Evolutionary conservation across 495 filamentous ascomycete genomes (phyloP), one percentile per base, ranked within the genome.

Genomic region (Annulohypoxylon bovei): DNA sequence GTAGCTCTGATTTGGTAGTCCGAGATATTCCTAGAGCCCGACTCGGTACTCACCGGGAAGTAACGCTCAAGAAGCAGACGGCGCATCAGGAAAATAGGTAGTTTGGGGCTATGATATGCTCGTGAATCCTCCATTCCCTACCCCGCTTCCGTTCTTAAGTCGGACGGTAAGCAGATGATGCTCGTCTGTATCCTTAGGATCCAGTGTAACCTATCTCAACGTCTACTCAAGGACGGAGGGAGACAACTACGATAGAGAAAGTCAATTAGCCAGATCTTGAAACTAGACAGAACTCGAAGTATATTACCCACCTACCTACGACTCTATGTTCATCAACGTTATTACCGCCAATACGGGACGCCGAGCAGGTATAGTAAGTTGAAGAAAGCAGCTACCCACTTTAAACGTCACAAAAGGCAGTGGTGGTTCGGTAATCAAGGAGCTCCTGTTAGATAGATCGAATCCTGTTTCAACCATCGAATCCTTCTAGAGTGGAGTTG

Each of bases 391-490:
- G 12, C 23, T 50, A 0, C 23, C 25, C 49, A 30, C 30, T 35
- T 25, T 54, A 23, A 18, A 23, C 23, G 37, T 47, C 50, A 55
- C 20, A 37, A 44, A 22, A 65, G 27, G 52, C 12, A 27, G 62
- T n/a, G 28, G 40, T n/a, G 39, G 39, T 35, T 55, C 61, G 61
- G 49, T 50, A 46, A 46, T 55, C 61, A 37, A 57, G 62, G 52
- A 27, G 50, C n/a, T 65, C n/a, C 23, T 32, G 4, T 27, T 42
- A 46, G 44, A 55, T 42, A 46, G 44, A 55, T 64, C 25, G 33
- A 22, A 27, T 56, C 37, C 28, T 53, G 65, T 68, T 68, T 68
- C 65, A 68, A 55, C 23, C 39, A 16, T 46, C 16, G 50, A 62
- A 68, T 68, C 65, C 65, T 67, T 67, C 64, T 9, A 30, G 63